These are phyloP conservation scores for Eutypella sp. DNA, from an alignment of 2,329 filamentous ascomycete genomes.

Conservation along the genomic window DNA sequence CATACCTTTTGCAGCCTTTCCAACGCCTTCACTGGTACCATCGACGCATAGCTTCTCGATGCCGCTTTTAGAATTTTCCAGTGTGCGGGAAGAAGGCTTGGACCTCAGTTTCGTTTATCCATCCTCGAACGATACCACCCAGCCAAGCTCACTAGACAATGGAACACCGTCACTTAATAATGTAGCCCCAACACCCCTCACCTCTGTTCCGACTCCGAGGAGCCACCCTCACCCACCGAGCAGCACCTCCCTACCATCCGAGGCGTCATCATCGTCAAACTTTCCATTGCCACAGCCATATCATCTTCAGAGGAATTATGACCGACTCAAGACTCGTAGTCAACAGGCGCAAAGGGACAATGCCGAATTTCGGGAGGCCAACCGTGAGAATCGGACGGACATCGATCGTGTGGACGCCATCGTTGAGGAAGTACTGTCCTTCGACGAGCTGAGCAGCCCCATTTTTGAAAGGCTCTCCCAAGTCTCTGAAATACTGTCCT, in stretches of 20 bases:
- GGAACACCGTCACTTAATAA: background rate
- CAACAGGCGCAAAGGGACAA: background rate
- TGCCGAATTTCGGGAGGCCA: background rate
- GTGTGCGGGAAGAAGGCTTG: background rate
- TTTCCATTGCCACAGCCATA: no score
- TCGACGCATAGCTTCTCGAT: background rate
- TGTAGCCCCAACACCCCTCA: background rate
- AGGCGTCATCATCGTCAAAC: no score
- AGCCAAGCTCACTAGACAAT: background rate
- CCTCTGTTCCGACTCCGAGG: background rate
- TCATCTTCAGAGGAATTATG: background rate
- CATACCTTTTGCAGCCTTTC: background rate
- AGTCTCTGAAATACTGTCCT: background rate
- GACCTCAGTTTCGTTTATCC: background rate
- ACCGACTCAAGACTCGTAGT: background rate
- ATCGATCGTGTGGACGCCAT: background rate
- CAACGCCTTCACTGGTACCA: background rate
- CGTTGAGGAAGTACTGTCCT: background rate
- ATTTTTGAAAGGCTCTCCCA: background rate
- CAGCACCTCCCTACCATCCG: background rate
- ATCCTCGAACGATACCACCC: background rate
- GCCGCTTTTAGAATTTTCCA: background rate
- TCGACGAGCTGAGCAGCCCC: background rate
- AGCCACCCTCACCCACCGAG: no score
- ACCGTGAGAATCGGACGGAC: background rate